phyloP scores from a whole-genome alignment of 768 basidiomycete species.

The Boletus sp. region DNA sequence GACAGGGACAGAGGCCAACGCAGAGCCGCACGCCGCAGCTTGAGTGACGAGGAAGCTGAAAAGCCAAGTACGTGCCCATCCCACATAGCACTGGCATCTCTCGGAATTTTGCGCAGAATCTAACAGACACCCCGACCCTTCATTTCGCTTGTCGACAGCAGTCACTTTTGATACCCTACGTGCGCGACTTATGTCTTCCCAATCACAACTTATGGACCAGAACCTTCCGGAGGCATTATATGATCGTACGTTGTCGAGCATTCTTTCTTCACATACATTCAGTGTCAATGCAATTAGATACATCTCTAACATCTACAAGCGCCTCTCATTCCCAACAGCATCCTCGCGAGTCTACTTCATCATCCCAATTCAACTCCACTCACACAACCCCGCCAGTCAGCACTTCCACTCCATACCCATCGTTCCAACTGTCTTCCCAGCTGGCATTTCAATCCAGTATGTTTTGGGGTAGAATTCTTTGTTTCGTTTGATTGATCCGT shows the following conservation, averaged over 20 bases:
- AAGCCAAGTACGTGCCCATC: conserved; percentile 44
- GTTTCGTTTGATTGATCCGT: conserved; percentile 1
- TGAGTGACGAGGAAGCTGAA: conserved; percentile 69
- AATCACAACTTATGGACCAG: conserved; percentile 37
- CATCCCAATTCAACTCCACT: conserved; percentile 36
- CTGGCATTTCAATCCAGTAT: conserved; percentile 53
- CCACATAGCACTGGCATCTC: conserved; percentile 8
- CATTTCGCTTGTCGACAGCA: conserved; percentile 44
- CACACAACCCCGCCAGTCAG: conserved; percentile 45
- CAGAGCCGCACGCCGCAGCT: conserved; percentile 53
- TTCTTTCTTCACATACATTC: not conserved
- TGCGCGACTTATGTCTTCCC: conserved; percentile 40
- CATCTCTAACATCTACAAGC: conserved; percentile 14
- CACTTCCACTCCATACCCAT: conserved; percentile 52
- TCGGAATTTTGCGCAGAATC: conserved; percentile 18
- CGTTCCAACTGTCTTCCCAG: conserved; percentile 54
- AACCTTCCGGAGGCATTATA: conserved; percentile 30
- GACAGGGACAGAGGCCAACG: conserved; percentile 39
- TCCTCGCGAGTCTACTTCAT: conserved; percentile 27
- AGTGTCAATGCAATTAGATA: conserved; percentile 9
- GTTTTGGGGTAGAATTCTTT: conserved; percentile 12
- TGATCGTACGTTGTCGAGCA: conserved; percentile 33
- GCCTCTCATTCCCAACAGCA: conserved; percentile 15
- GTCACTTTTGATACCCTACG: conserved; percentile 46
- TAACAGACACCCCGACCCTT: conserved; percentile 30